phyloP scores from a whole-genome alignment of 768 basidiomycete genomes.

The Pleurotus platypus region DNA sequence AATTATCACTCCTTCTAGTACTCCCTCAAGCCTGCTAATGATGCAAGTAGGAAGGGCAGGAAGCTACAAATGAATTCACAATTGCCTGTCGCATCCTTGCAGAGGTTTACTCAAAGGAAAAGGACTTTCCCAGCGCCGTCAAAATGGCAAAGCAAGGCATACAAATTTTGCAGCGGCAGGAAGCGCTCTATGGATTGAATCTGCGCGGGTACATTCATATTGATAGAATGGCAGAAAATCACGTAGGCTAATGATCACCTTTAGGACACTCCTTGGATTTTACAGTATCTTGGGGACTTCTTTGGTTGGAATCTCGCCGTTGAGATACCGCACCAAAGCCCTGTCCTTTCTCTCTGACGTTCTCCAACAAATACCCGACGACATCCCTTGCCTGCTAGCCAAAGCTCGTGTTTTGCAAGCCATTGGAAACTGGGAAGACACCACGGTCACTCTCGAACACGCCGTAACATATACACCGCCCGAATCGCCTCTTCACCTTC shows the following conservation, averaged over 20 bases:
- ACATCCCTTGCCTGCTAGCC: conserved; percentile 66
- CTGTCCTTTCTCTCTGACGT: conserved; percentile 70
- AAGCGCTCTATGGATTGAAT: conserved; percentile 54
- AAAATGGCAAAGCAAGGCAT: conserved; percentile 71
- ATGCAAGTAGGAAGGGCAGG: conserved; percentile 4
- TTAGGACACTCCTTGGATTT: conserved; percentile 65
- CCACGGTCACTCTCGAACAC: conserved; percentile 55
- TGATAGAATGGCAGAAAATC: neutral
- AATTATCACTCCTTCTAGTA: conserved; percentile 16
- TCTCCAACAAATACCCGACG: conserved; percentile 56
- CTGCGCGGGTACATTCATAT: conserved; percentile 36
- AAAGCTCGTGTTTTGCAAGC: conserved; percentile 71
- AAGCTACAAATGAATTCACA: conserved; percentile 63
- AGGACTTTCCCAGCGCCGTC: conserved; percentile 73
- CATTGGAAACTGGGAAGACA: conserved; percentile 64
- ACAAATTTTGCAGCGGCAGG: conserved; percentile 46
- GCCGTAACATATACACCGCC: conserved; percentile 48
- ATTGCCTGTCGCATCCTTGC: conserved; percentile 65
- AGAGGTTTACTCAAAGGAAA: conserved; percentile 61
- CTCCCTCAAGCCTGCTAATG: conserved; percentile 2
- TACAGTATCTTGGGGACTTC: conserved; percentile 71
- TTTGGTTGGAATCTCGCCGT: conserved; percentile 82
- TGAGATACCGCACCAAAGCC: conserved; percentile 85
- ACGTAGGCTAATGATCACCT: neutral
- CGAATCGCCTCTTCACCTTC: conserved; percentile 44